Conservation (phyloP, 1,139 yeast genomes). For the Yamadazyma kanchanaburiensis region DNA sequence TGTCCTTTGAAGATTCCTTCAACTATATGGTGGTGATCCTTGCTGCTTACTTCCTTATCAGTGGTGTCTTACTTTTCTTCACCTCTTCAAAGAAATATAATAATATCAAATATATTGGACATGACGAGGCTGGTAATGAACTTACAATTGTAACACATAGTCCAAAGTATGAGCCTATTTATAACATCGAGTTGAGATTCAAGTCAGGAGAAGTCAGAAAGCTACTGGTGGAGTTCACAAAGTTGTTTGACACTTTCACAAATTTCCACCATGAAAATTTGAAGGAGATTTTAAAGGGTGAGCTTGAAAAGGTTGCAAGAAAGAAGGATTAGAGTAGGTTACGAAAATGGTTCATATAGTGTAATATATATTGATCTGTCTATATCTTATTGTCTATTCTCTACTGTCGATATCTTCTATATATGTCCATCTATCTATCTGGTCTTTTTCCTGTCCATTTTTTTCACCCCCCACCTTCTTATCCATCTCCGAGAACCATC, state of each 20-base stretch:
- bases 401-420: constrained; percentile 1
- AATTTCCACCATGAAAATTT: constrained; percentile 41
- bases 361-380: too few species aligned
- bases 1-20: constrained; percentile 37
- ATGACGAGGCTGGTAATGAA: constrained; percentile 29
- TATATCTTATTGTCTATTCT: too few species aligned
- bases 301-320: constrained; percentile 22
- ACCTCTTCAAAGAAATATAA: constrained; percentile 37
- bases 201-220: constrained; percentile 21
- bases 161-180: constrained; percentile 43
- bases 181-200: constrained; percentile 28
- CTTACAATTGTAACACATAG: constrained; percentile 37
- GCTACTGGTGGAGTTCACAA: constrained; percentile 31
- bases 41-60: constrained; percentile 54
- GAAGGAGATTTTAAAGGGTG: constrained; percentile 23
- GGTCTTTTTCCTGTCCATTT: too few species aligned
- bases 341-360: too few species aligned
- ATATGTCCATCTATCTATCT: neutral
- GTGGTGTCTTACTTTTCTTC: constrained; percentile 47
- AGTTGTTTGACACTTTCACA: constrained; percentile 48
- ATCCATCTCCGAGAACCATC: constrained; percentile 58
- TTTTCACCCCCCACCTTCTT: constrained; percentile 23
- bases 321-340: constrained; percentile 14
- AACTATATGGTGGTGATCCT: constrained; percentile 30
- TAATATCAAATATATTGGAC: constrained; percentile 61